Conservation (phyloP, 73 alveolate species). For the Diophrys appendiculata region DNA sequence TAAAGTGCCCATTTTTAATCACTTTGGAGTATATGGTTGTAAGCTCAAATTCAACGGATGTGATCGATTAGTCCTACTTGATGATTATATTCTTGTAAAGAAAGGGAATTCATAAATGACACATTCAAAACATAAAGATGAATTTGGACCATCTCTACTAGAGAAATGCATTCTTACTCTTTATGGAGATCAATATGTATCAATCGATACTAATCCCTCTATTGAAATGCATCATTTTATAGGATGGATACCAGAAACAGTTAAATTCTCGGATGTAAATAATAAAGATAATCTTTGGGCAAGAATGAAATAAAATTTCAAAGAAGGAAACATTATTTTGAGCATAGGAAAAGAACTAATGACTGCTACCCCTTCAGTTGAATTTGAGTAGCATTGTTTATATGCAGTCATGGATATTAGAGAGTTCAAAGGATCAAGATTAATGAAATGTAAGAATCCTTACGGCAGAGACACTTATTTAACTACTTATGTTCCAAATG, state of each 20-base stretch:
- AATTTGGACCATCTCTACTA: slow-evolving; percentile 46
- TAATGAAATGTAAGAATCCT: slow-evolving; percentile 52
- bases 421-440: slow-evolving; percentile 43
- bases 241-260: slow-evolving; percentile 72
- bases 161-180: slow-evolving; percentile 45
- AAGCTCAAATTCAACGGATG: slow-evolving; percentile 50
- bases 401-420: slow-evolving; percentile 55
- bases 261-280: slow-evolving; percentile 49
- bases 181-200: slow-evolving; percentile 22
- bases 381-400: background rate
- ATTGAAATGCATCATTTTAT: slow-evolving; percentile 62
- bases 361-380: background rate
- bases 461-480: slow-evolving; percentile 21
- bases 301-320: slow-evolving; percentile 52
- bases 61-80: slow-evolving; percentile 42
- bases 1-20: slow-evolving; percentile 38
- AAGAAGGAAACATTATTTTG: slow-evolving; percentile 57
- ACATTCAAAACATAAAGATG: slow-evolving; percentile 14
- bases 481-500: slow-evolving; percentile 36
- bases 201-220: slow-evolving; percentile 43
- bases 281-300: slow-evolving; percentile 69
- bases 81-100: slow-evolving; percentile 29
- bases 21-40: slow-evolving; percentile 45
- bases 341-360: slow-evolving; percentile 21
- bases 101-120: slow-evolving; percentile 19